phyloP scores from a whole-genome alignment of 2,329 filamentous ascomycete species.

The Aspergillus transmontanensis region DNA sequence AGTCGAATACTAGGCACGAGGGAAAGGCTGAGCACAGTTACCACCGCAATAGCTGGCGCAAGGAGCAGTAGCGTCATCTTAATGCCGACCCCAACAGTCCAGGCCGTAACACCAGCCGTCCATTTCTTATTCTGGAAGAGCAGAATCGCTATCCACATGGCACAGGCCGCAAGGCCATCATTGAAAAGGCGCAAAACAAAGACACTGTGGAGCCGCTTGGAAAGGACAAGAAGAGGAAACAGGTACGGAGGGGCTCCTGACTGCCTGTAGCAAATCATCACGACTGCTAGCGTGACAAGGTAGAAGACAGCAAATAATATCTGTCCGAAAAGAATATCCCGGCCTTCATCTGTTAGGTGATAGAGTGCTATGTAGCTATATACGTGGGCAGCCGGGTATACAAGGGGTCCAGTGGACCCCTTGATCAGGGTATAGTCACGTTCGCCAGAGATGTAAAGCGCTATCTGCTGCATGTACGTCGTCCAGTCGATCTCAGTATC shows the following conservation, averaged over 20 bases:
- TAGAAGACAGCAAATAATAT: constrained; percentile 80
- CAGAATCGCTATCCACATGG: constrained; percentile 80
- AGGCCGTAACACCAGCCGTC: constrained; percentile 72
- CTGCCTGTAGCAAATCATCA: constrained; percentile 74
- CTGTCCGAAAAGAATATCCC: constrained; percentile 78
- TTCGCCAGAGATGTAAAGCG: constrained; percentile 78
- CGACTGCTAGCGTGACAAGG: constrained; percentile 71
- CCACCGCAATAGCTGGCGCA: constrained; percentile 75
- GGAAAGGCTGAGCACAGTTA: constrained; percentile 75
- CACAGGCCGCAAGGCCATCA: constrained; percentile 84
- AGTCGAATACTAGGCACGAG: constrained; percentile 66
- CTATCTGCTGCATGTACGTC: constrained; percentile 93
- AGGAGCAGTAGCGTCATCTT: constrained; percentile 92
- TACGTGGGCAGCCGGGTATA: constrained; percentile 93
- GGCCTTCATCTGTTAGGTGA: constrained; percentile 73
- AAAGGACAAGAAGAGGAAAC: constrained; percentile 80
- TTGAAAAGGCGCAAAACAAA: constrained; percentile 94
- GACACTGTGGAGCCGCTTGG: constrained; percentile 90
- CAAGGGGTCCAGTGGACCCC: constrained; percentile 87
- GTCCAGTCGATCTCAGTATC: constrained; percentile 99
- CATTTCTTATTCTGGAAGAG: constrained; percentile 74
- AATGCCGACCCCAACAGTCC: constrained; percentile 79
- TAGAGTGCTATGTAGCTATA: constrained; percentile 86
- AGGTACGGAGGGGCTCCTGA: constrained; percentile 72
- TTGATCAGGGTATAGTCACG: constrained; percentile 83